Evolutionary conservation across 140 eudicot species (phyloP).

Genomic region (Stevia rebaudiana): DNA sequence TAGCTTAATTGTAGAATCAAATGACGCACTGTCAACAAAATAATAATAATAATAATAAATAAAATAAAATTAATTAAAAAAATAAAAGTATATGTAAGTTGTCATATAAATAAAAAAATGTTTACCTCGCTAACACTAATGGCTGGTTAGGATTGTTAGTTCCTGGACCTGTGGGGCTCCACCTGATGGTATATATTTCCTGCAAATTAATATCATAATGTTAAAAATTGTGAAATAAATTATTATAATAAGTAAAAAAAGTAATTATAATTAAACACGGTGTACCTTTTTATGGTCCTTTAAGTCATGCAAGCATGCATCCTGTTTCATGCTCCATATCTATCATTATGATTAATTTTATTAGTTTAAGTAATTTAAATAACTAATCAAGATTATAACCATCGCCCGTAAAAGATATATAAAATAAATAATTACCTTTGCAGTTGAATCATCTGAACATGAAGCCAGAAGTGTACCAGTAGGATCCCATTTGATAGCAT

Average conservation of each 20-base stretch:
- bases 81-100: no score
- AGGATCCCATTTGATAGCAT: conserved; percentile 95
- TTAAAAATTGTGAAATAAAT: neutral
- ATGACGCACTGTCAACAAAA: conserved; percentile 66
- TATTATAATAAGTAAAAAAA: neutral
- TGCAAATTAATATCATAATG: conserved; percentile 16
- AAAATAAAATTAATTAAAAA: no score
- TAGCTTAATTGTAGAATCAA: conserved; percentile 89
- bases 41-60: no score
- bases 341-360: conserved; percentile 30
- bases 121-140: conserved; percentile 78
- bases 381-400: neutral
- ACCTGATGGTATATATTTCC: conserved; percentile 95
- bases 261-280: neutral
- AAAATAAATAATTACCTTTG: conserved; percentile 54
- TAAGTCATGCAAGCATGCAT: conserved; percentile 69
- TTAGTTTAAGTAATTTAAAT: conserved; percentile 10
- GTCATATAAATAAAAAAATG: neutral
- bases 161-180: conserved; percentile 99
- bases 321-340: conserved; percentile 97
- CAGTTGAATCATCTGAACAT: conserved; percentile 89
- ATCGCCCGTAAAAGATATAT: neutral
- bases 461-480: conserved; percentile 84
- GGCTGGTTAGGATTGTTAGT: conserved; percentile 83
- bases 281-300: conserved; percentile 84